phyloP scores from a whole-genome alignment of 2,329 filamentous ascomycete species.

The Fonsecaea nubica region DNA sequence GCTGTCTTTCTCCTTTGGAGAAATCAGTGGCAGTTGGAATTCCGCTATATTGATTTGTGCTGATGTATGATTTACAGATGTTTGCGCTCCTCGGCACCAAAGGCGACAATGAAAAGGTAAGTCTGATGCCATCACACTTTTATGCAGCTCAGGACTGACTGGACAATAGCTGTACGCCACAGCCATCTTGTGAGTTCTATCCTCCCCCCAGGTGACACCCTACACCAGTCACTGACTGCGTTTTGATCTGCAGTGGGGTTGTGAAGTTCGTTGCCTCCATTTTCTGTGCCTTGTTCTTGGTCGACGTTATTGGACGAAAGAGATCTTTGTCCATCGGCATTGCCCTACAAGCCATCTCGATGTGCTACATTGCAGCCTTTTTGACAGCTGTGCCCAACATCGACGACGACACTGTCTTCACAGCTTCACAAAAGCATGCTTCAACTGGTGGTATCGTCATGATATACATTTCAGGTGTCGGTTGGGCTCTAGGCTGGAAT shows the following conservation, averaged over 20 bases:
- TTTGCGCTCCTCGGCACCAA: conserved; percentile 74
- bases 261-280: conserved; percentile 73
- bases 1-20: background rate
- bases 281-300: conserved; percentile 76
- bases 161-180: conserved; percentile 66
- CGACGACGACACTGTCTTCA: conserved; percentile 36
- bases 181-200: conserved; percentile 2
- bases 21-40: background rate
- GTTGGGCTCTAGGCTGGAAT: conserved; percentile 58
- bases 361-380: conserved; percentile 63
- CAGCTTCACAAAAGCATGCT: conserved; percentile 42
- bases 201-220: background rate
- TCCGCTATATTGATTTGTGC: background rate
- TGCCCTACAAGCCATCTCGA: conserved; percentile 55
- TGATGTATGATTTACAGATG: conserved; percentile 47
- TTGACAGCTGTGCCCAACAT: conserved; percentile 48
- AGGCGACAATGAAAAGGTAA: conserved; percentile 66
- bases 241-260: conserved; percentile 67
- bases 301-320: conserved; percentile 80
- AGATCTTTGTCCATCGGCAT: conserved; percentile 58
- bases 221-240: conserved; percentile 46
- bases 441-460: conserved; percentile 51
- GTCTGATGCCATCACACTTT: background rate
- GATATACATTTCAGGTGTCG: conserved; percentile 54
- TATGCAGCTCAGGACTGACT: background rate